Evolutionary conservation across 495 filamentous ascomycete species (phyloP).

Genomic region (Staphylotrichum tortipilum): DNA sequence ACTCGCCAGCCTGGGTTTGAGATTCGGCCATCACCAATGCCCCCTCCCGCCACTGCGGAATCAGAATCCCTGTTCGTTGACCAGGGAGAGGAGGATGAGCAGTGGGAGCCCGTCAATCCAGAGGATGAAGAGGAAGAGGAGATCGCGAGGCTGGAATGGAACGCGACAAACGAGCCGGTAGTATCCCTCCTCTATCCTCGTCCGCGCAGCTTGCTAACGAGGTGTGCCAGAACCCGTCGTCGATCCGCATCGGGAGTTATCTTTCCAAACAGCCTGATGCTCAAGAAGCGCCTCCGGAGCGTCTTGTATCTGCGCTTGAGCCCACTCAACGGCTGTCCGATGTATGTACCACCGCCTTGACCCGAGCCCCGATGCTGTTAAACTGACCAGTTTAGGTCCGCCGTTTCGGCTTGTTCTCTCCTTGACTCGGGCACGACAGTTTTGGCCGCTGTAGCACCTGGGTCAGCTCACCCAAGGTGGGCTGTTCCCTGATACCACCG

Average conservation of each 20-base stretch:
- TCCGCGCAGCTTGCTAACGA: conserved; percentile 18
- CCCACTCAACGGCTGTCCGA: conserved; percentile 61
- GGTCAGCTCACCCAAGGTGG: neutral
- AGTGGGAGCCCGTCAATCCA: conserved; percentile 74
- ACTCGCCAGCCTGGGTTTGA: conserved; percentile 24
- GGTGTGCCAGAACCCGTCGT: conserved; percentile 24
- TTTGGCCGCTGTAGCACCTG: neutral
- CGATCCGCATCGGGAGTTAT: conserved; percentile 30
- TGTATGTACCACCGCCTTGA: conserved; percentile 30
- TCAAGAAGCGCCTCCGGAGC: conserved; percentile 13
- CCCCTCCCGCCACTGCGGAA: conserved; percentile 53
- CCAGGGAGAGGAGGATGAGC: conserved; percentile 57
- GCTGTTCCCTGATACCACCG: neutral
- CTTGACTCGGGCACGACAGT: conserved; percentile 1
- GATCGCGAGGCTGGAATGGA: conserved; percentile 62
- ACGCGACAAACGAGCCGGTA: conserved; percentile 55
- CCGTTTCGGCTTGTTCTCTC: conserved; percentile 42
- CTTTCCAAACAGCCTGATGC: conserved; percentile 26
- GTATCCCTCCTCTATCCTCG: neutral
- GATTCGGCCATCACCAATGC: conserved; percentile 29
- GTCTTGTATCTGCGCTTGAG: conserved; percentile 37
- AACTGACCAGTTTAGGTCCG: conserved; percentile 36
- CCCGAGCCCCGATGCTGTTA: neutral
- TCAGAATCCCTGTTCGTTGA: conserved; percentile 72
- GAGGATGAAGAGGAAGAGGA: conserved; percentile 59